Conservation (phyloP, 2,329 filamentous ascomycete species). For the Xylaria sp. region DNA sequence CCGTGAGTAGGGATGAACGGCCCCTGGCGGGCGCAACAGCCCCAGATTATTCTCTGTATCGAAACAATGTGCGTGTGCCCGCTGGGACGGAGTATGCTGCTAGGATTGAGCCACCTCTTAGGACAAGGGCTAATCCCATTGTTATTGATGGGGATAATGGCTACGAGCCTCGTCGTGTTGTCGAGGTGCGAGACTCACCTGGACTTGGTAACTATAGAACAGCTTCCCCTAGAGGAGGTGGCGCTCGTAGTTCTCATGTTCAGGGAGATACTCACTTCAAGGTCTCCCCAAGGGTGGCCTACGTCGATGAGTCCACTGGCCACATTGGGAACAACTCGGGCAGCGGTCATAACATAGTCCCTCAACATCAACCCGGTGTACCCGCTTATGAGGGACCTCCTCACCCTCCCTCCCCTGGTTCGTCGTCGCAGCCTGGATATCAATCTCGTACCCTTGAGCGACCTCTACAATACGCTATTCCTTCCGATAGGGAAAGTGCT, state of each 20-base stretch:
- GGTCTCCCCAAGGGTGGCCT: slow-evolving; percentile 32
- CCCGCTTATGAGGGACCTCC: slow-evolving; percentile 24
- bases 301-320: slow-evolving; percentile 29
- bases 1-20: slow-evolving; percentile 22
- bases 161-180: slow-evolving; percentile 32
- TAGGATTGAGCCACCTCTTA: slow-evolving; percentile 29
- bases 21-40: slow-evolving; percentile 18
- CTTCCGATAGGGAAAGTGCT: slow-evolving; percentile 24
- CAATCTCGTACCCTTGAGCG: slow-evolving; percentile 1
- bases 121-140: slow-evolving; percentile 35
- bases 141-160: slow-evolving; percentile 29
- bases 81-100: slow-evolving; percentile 13
- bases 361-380: slow-evolving; percentile 12
- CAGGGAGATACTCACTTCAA: slow-evolving; percentile 25
- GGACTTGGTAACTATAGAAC: slow-evolving; percentile 27
- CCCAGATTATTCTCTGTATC: slow-evolving; percentile 15
- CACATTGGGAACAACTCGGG: slow-evolving; percentile 23
- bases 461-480: slow-evolving; percentile 4
- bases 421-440: slow-evolving; percentile 5
- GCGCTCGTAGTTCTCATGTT: slow-evolving; percentile 20
- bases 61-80: not conserved
- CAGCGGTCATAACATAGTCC: slow-evolving; percentile 19
- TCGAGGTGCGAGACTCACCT: slow-evolving; percentile 33
- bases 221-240: slow-evolving; percentile 21
- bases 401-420: slow-evolving; percentile 14